Evolutionary conservation across 2,329 filamentous ascomycete genomes (phyloP), one percentile per base, ranked within the genome.

Genomic region (Emergomyces africanus): DNA sequence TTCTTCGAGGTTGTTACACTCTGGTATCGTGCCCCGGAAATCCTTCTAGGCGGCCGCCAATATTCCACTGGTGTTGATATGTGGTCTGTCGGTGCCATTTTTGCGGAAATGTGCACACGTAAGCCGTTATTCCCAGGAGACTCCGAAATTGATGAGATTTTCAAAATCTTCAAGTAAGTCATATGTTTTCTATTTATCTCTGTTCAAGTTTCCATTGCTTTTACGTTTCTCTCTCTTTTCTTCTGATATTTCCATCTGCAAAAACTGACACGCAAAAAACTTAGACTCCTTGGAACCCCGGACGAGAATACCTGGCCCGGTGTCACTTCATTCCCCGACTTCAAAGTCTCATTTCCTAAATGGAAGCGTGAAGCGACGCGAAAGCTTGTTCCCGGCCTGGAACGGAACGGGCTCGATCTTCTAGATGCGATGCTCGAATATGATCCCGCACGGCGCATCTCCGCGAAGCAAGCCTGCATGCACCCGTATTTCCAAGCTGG

Each of bases 41-140:
- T 96, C 74, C 81, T 96, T 23, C 83, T 96, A 1, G 90, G 90
- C 70, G 90, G 90, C 60, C 85, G 90, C 57, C 90, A 95, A 72
- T 96, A 96, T 77, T 94, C 89, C 15, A 96, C 90, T 15, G 90
- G 90, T 60, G 90, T 96, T 48, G 90, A 96, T 70, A 96, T 96
- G 88, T 96, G 90, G 90, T 94, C 89, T 37, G 86, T 91, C 55
- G 90, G 90, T 62, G 94, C 90, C 73, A 96, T 96, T 74, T 95
- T 96, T 72, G 90, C 91, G 10, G 90, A 96, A 75, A 96, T 96
- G 91, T 95, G 89, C 75, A 96, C 90, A 1, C 84, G 89, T 68
- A 95, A 95, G 76, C 90, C 90, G 5, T 79, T 96, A 49, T 96
- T 96, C 78, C 90, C 90, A 14, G 90, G 90, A 60, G 90, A 96